These are phyloP conservation scores for Colletotrichum cuscutae DNA, from an alignment of 2,329 filamentous ascomycete species.

Conservation along the genomic window DNA sequence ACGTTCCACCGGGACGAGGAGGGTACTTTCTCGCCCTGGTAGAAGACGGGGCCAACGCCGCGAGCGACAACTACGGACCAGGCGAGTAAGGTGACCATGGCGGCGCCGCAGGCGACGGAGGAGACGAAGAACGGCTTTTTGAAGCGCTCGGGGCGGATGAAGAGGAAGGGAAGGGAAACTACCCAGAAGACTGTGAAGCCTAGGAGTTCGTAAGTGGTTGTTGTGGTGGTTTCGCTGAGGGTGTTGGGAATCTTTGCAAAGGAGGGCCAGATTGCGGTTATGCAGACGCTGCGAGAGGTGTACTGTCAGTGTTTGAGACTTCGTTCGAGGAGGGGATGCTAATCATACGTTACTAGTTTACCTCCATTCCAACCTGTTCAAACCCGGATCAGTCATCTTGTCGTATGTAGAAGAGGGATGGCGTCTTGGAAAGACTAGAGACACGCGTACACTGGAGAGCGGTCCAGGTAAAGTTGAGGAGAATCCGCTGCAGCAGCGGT, in stretches of 20 bases:
- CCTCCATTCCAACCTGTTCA: neutral
- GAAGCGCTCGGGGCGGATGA: constrained; percentile 57
- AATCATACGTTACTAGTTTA: neutral
- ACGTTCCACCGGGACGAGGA: constrained; percentile 38
- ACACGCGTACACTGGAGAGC: neutral
- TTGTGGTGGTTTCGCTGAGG: constrained; percentile 48
- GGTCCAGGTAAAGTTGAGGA: constrained; percentile 60
- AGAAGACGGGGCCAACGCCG: constrained; percentile 56
- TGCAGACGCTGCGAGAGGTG: constrained; percentile 41
- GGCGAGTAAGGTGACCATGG: constrained; percentile 58
- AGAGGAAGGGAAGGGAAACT: constrained; percentile 59
- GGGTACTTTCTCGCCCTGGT: constrained; percentile 18
- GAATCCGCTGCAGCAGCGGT: constrained; percentile 55
- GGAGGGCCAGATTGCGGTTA: constrained; percentile 57
- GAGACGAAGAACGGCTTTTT: constrained; percentile 57
- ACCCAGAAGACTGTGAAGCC: constrained; percentile 63
- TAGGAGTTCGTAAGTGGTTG: constrained; percentile 54
- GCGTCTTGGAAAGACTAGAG: neutral
- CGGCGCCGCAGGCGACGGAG: constrained; percentile 52
- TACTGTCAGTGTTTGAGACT: neutral
- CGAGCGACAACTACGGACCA: constrained; percentile 55
- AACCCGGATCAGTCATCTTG: neutral
- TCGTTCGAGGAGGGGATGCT: neutral
- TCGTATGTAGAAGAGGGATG: neutral
- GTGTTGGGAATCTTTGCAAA: constrained; percentile 56